Evolutionary conservation across 345 rosid genomes (phyloP).

Genomic region (Hibiscus trionum): DNA sequence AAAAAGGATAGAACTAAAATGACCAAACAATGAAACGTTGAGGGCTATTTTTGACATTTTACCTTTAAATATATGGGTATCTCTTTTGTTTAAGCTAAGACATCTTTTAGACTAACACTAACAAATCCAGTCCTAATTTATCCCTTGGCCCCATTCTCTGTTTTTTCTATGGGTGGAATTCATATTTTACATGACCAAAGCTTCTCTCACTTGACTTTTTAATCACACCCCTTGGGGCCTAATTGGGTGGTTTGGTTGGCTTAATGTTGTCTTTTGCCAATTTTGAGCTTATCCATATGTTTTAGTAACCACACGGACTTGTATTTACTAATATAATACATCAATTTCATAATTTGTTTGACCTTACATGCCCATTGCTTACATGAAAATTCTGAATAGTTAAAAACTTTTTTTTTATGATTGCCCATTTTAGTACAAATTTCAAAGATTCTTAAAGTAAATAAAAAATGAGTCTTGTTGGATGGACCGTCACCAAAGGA

Average conservation of each 20-base stretch:
- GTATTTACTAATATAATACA: background rate
- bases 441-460: background rate
- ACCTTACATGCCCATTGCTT: background rate
- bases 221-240: background rate
- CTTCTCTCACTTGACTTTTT: background rate
- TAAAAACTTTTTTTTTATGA: background rate
- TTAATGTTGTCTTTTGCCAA: background rate
- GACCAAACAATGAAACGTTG: too few relatives aligned
- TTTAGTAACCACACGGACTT: background rate
- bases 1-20: too few relatives aligned
- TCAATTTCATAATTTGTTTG: background rate
- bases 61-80: too few relatives aligned
- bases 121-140: too few relatives aligned
- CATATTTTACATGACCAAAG: background rate
- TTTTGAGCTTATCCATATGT: background rate
- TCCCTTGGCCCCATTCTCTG: background rate
- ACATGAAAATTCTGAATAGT: background rate
- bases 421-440: background rate
- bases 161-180: too few relatives aligned
- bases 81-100: too few relatives aligned
- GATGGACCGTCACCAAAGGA: background rate
- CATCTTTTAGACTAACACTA: too few relatives aligned
- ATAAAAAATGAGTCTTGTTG: background rate
- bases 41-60: too few relatives aligned
- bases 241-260: constrained; percentile 5